Conservation (phyloP, 1,284 basidiomycete species). For the Trichosporon sp. region DNA sequence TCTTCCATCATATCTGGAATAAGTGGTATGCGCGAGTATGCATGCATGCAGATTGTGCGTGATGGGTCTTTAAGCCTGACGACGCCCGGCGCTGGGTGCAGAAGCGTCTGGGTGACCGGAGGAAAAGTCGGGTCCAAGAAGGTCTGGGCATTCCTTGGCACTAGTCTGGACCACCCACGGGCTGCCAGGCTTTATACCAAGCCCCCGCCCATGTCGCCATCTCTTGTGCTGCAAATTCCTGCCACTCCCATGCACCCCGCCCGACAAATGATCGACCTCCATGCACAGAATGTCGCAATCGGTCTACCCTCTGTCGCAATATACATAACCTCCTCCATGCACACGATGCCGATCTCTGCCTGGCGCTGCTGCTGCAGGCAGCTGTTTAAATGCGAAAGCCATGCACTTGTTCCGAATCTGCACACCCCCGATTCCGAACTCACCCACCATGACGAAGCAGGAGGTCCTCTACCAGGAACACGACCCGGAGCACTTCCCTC, state of each 20-base stretch:
- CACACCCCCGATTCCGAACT: background rate
- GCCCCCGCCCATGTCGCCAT: background rate
- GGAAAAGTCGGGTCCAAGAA: background rate
- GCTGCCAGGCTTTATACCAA: background rate
- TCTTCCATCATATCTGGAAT: background rate
- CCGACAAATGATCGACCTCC: background rate
- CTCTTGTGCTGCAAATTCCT: background rate
- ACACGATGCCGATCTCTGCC: background rate
- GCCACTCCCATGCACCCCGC: background rate
- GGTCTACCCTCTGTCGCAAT: background rate
- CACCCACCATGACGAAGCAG: background rate
- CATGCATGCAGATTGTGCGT: background rate
- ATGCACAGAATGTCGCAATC: background rate
- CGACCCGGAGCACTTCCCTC: constrained; percentile 9
- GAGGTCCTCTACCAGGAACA: constrained; percentile 1
- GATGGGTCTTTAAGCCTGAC: background rate
- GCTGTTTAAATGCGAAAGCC: background rate
- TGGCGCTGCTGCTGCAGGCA: background rate
- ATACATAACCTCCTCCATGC: background rate
- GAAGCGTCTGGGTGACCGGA: background rate
- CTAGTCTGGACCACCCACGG: background rate
- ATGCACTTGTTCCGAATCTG: background rate
- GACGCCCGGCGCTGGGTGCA: background rate
- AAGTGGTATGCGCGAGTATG: background rate
- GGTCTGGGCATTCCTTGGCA: background rate